Evolutionary conservation across 805 yeast species (phyloP).

Genomic region (Millerozyma acaciae): DNA sequence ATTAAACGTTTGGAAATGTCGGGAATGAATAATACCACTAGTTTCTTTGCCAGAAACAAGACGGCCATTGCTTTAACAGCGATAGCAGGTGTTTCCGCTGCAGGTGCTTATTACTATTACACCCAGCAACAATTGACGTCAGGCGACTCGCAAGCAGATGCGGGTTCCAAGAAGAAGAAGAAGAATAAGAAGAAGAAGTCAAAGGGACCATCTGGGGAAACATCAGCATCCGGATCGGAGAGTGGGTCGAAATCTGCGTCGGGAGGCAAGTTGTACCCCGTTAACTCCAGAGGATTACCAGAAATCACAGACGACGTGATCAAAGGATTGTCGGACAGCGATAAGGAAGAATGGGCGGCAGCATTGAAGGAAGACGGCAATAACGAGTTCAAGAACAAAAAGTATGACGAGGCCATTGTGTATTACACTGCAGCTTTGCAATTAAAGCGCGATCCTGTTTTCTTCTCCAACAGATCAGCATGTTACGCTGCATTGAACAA

Average conservation of each 20-base stretch:
- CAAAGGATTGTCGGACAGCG: constrained; percentile 42
- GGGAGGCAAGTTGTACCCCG: constrained; percentile 43
- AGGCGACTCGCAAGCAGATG: constrained; percentile 13
- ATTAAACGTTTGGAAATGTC: constrained; percentile 11
- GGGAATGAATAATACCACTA: constrained; percentile 13
- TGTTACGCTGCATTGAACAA: constrained; percentile 82
- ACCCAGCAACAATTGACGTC: constrained; percentile 23
- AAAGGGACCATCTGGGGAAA: constrained; percentile 10
- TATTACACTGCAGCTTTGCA: constrained; percentile 76
- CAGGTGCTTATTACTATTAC: constrained; percentile 54
- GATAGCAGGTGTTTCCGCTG: constrained; percentile 60
- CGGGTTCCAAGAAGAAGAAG: constrained; percentile 19
- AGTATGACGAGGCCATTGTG: constrained; percentile 71
- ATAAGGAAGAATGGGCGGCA: constrained; percentile 62
- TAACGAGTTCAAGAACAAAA: constrained; percentile 63
- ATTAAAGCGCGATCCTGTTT: constrained; percentile 79
- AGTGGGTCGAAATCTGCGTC: constrained; percentile 10
- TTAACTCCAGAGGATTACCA: constrained; percentile 55
- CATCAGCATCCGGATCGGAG: constrained; percentile 7
- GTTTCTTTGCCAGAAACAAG: constrained; percentile 50
- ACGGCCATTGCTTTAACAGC: constrained; percentile 62
- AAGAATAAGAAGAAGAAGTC: constrained; percentile 44
- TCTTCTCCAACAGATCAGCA: constrained; percentile 93
- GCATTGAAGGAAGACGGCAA: constrained; percentile 90
- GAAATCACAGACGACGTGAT: constrained; percentile 46